Percentiles rank a stretch among this genome's conserved stretches.
phyloP scores from a whole-genome alignment of 2,329 filamentous ascomycete genomes.

The Chrysoporthe deuterocubensis region DNA sequence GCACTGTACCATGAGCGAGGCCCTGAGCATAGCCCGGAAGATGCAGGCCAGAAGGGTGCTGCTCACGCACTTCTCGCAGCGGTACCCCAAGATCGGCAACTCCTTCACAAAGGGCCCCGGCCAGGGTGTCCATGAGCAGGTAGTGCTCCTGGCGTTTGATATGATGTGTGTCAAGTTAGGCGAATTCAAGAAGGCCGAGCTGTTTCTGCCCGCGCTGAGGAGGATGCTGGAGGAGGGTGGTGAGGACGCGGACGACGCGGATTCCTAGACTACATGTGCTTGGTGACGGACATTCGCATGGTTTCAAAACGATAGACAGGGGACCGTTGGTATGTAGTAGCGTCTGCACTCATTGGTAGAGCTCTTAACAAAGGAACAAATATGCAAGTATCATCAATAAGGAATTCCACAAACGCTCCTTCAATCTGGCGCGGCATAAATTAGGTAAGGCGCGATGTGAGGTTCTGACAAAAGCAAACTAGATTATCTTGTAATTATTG shows the following conservation, averaged over 20 bases:
- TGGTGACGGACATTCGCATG: not conserved
- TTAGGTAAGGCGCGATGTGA: not conserved
- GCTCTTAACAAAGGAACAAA: not conserved
- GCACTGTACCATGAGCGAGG: conserved; percentile 87
- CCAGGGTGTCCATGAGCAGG: conserved; percentile 50
- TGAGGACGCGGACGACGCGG: conserved; percentile 31
- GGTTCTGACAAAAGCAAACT: not conserved
- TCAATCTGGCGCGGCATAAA: not conserved
- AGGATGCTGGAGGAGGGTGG: conserved; percentile 55
- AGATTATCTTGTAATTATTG: not conserved
- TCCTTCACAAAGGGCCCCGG: conserved; percentile 27
- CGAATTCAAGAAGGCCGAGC: conserved; percentile 69
- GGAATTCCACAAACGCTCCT: no score
- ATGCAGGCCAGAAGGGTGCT: conserved; percentile 84
- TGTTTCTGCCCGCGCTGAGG: conserved; percentile 63
- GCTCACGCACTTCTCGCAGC: conserved; percentile 93
- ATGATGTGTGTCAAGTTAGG: conserved; percentile 75
- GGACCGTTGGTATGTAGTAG: not conserved
- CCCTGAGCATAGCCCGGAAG: conserved; percentile 71
- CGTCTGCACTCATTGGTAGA: not conserved
- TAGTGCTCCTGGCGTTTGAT: conserved; percentile 76
- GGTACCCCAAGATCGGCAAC: conserved; percentile 74
- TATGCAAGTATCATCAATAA: not conserved
- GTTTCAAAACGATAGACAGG: not conserved
- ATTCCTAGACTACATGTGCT: conserved; percentile 11